Percentiles rank a stretch among this genome's conserved stretches.
Evolutionary conservation across 2,329 filamentous ascomycete species (phyloP).

Genomic region (Cladosporium cucumerinum): DNA sequence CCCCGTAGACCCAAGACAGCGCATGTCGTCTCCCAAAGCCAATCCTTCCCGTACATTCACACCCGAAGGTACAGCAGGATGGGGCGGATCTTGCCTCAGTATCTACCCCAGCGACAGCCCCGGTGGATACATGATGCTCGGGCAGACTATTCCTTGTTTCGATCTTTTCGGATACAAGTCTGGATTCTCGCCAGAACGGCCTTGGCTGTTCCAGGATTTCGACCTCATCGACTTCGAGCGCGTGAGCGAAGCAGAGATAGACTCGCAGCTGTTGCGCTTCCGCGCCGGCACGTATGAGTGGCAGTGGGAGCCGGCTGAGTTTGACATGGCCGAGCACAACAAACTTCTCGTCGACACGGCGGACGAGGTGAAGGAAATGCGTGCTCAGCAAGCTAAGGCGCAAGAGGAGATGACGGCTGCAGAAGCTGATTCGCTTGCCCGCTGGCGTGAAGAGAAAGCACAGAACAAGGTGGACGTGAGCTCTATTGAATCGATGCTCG

Average conservation of each 20-base stretch:
- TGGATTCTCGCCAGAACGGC: slow-evolving; percentile 45
- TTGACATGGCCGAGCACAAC: slow-evolving; percentile 58
- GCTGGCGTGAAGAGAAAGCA: slow-evolving; percentile 44
- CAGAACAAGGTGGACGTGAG: slow-evolving; percentile 46
- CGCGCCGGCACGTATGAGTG: slow-evolving; percentile 52
- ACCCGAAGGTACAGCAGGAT: slow-evolving; percentile 54
- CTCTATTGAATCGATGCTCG: slow-evolving; percentile 48
- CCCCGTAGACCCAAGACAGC: slow-evolving; percentile 53
- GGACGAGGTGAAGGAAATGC: slow-evolving; percentile 48
- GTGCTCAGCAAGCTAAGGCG: slow-evolving; percentile 45
- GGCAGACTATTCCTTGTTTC: slow-evolving; percentile 51
- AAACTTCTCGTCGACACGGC: slow-evolving; percentile 44
- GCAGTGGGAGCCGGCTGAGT: slow-evolving; percentile 48
- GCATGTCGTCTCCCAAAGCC: slow-evolving; percentile 54
- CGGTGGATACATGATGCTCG: slow-evolving; percentile 46
- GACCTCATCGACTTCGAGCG: slow-evolving; percentile 56
- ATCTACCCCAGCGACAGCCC: slow-evolving; percentile 57
- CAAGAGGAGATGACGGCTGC: slow-evolving; percentile 49
- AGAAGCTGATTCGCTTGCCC: slow-evolving; percentile 44
- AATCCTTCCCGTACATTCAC: slow-evolving; percentile 57
- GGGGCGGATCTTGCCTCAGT: slow-evolving; percentile 54
- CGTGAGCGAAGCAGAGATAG: slow-evolving; percentile 52
- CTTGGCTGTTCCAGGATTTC: slow-evolving; percentile 57
- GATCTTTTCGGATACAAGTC: slow-evolving; percentile 53
- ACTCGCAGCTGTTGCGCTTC: slow-evolving; percentile 48